These are phyloP conservation scores for Suillus cothurnatus DNA, from an alignment of 768 basidiomycete genomes.

Conservation along the genomic window DNA sequence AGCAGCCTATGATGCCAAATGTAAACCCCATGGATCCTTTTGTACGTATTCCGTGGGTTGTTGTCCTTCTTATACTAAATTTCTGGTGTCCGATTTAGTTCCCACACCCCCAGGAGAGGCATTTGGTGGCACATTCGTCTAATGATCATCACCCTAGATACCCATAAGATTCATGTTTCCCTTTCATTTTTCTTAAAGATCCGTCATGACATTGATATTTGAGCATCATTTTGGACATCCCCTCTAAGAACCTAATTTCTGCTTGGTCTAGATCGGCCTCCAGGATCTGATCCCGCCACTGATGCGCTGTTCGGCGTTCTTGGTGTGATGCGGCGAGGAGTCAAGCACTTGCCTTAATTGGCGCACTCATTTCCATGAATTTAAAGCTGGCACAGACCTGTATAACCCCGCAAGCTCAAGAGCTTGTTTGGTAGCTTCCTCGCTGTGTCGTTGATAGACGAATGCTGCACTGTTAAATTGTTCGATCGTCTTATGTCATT, in stretches of 20 bases:
- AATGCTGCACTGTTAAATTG: conserved; percentile 19
- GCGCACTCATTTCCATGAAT: conserved; percentile 35
- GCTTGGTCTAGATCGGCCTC: conserved; percentile 41
- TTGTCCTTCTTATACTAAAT: conserved; percentile 10
- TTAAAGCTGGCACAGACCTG: conserved; percentile 35
- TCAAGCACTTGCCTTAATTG: conserved; percentile 37
- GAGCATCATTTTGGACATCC: conserved; percentile 48
- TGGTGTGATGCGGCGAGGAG: conserved; percentile 19
- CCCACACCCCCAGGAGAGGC: conserved; percentile 48
- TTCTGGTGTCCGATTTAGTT: conserved; percentile 27
- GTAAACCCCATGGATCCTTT: conserved; percentile 63
- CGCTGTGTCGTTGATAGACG: conserved; percentile 38
- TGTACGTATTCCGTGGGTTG: conserved; percentile 44
- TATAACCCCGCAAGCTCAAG: conserved; percentile 25
- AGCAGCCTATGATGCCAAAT: conserved; percentile 45
- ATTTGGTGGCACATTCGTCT: conserved; percentile 49
- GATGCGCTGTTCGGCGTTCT: conserved; percentile 41
- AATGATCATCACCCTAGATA: conserved; percentile 53
- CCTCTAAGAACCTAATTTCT: conserved; percentile 47
- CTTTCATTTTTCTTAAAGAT: conserved; percentile 36
- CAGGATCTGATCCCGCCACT: conserved; percentile 38
- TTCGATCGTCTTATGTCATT: conserved; percentile 18
- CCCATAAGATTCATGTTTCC: conserved; percentile 43
- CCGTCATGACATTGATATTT: conserved; percentile 46
- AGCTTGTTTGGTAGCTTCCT: conserved; percentile 29